Conservation (phyloP, 345 rosid species). For the Euphorbia lathyris region DNA sequence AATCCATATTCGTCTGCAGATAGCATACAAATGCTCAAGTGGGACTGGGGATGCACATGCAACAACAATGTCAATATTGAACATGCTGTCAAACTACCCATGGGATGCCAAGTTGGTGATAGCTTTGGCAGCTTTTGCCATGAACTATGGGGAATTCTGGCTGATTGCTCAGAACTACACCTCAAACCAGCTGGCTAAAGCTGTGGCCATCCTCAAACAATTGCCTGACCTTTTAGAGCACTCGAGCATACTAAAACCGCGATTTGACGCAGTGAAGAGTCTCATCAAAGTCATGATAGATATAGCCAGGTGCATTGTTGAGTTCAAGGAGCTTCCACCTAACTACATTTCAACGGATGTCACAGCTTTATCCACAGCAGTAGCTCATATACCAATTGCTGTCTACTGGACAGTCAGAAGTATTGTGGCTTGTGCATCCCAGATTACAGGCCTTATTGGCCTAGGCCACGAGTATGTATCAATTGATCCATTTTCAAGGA, state of each 20-base stretch:
- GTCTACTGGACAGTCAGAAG: constrained; percentile 83
- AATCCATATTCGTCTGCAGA: constrained; percentile 29
- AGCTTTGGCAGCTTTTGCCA: constrained; percentile 70
- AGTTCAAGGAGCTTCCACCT: constrained; percentile 57
- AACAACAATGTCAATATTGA: constrained; percentile 51
- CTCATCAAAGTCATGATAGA: constrained; percentile 65
- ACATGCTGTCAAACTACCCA: constrained; percentile 44
- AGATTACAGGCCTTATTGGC: constrained; percentile 52
- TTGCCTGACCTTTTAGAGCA: constrained; percentile 55
- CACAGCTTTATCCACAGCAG: constrained; percentile 37
- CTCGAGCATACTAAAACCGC: constrained; percentile 42
- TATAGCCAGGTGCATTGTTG: constrained; percentile 50
- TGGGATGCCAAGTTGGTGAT: constrained; percentile 87
- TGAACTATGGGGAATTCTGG: constrained; percentile 81
- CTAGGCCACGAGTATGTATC: constrained; percentile 54
- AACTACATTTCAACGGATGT: constrained; percentile 45
- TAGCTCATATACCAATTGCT: constrained; percentile 54
- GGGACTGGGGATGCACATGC: constrained; percentile 59
- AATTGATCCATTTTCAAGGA: background rate
- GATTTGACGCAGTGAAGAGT: constrained; percentile 45
- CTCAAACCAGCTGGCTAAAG: constrained; percentile 70
- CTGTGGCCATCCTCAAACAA: constrained; percentile 74
- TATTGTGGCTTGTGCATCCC: constrained; percentile 58
- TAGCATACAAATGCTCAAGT: constrained; percentile 52
- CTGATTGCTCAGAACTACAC: constrained; percentile 61